phyloP scores from a whole-genome alignment of 495 filamentous ascomycete genomes.

The Clohesyomyces aquaticus region DNA sequence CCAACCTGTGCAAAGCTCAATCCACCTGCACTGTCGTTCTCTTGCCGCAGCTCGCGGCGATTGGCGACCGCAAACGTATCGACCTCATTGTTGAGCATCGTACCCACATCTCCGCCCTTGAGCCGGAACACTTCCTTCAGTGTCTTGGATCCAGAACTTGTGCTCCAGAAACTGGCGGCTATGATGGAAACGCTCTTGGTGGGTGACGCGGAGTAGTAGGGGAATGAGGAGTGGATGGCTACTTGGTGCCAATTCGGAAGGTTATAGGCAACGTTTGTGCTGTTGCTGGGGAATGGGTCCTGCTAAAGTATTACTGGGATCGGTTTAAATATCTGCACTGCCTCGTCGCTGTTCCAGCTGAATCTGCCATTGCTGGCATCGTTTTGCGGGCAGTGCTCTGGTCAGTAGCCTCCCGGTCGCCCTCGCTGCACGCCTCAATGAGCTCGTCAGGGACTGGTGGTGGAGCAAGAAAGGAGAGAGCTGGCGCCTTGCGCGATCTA shows the following conservation, averaged over 20 bases:
- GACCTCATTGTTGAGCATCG: constrained; percentile 11
- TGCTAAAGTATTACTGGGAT: not conserved
- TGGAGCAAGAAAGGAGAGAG: constrained; percentile 1
- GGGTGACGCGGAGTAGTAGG: constrained; percentile 1
- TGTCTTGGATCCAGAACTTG: not conserved
- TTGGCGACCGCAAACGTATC: constrained; percentile 15
- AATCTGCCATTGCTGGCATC: not conserved
- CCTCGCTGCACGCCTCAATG: not conserved
- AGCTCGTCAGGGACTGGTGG: not conserved
- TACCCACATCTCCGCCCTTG: constrained; percentile 9
- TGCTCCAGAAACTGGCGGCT: constrained; percentile 23
- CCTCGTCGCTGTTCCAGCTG: not conserved
- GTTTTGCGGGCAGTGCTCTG: not conserved
- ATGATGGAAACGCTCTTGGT: constrained; percentile 12
- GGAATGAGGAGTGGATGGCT: constrained; percentile 10
- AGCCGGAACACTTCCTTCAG: constrained; percentile 10
- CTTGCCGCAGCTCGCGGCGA: not conserved
- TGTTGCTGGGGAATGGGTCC: constrained; percentile 9
- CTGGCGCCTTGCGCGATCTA: not conserved
- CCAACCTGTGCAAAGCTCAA: not conserved
- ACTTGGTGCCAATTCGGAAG: constrained; percentile 8
- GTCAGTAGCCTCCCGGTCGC: not conserved
- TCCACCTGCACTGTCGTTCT: not conserved
- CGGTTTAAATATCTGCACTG: not conserved
- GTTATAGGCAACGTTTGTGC: not conserved